phyloP scores from a whole-genome alignment of 169 alveolate genomes.

The Condylostoma magnum region DNA sequence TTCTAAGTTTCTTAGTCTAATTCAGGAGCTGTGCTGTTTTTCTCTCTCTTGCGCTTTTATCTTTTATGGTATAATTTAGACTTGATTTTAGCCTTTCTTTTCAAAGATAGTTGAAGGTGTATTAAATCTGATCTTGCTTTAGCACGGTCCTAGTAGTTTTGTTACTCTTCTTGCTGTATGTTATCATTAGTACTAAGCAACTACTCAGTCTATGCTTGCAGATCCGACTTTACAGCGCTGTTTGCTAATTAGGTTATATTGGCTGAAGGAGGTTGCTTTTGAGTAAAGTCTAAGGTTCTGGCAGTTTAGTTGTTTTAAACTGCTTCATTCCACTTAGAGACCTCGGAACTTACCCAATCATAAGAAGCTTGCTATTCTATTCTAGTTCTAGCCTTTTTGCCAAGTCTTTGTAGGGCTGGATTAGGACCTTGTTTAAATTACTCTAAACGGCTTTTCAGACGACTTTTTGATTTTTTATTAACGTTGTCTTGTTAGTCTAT shows the following conservation, averaged over 20 bases:
- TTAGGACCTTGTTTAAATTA: background rate
- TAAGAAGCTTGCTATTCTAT: slow-evolving; percentile 21
- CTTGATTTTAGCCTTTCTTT: slow-evolving; percentile 68
- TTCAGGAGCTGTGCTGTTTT: slow-evolving; percentile 57
- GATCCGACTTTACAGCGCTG: background rate
- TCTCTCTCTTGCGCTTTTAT: slow-evolving; percentile 58
- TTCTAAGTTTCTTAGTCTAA: slow-evolving; percentile 55
- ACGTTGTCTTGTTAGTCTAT: slow-evolving; percentile 17
- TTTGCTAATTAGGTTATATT: background rate
- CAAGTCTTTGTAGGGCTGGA: background rate
- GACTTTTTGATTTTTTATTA: background rate
- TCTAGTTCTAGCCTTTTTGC: background rate
- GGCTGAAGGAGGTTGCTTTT: background rate
- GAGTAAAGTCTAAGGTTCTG: background rate
- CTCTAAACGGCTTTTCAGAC: slow-evolving; percentile 21
- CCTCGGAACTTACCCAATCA: background rate
- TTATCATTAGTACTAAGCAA: slow-evolving; percentile 1
- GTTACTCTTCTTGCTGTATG: background rate
- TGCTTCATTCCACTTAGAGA: slow-evolving; percentile 20
- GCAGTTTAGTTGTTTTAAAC: background rate
- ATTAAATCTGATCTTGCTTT: slow-evolving; percentile 29
- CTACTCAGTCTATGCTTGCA: background rate
- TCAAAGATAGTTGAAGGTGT: slow-evolving; percentile 65
- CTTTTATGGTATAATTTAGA: slow-evolving; percentile 80
- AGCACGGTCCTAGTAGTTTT: background rate